Percentiles rank a stretch among this genome's conserved stretches.
Conservation (phyloP, 805 yeast genomes). For the Metschnikowia aberdeeniae region DNA sequence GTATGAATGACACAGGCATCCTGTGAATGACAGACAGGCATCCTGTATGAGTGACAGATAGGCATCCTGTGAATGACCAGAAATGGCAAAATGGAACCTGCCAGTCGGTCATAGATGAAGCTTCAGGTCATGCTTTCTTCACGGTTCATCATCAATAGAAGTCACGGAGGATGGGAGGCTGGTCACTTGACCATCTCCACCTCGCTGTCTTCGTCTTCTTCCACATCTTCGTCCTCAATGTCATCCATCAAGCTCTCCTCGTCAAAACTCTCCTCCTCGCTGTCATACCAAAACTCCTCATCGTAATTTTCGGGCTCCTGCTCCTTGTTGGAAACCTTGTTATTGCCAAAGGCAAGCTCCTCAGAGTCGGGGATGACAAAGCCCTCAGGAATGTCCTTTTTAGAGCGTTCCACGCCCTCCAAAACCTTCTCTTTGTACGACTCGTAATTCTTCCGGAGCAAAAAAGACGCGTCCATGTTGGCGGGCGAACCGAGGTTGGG, state of each 20-base stretch:
- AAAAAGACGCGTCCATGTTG: slow-evolving; percentile 91
- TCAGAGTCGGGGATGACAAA: slow-evolving; percentile 75
- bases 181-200: slow-evolving; percentile 17
- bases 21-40: no score
- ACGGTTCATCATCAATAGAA: no score
- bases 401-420: slow-evolving; percentile 79
- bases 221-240: slow-evolving; percentile 52
- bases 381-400: slow-evolving; percentile 81
- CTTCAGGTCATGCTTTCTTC: no score
- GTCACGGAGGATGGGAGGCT: not conserved
- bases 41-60: no score
- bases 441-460: slow-evolving; percentile 77
- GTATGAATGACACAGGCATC: no score
- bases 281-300: slow-evolving; percentile 81
- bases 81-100: no score
- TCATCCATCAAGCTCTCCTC: slow-evolving; percentile 48
- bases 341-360: slow-evolving; percentile 38
- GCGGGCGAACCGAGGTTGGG: slow-evolving; percentile 95
- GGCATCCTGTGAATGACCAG: no score
- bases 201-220: slow-evolving; percentile 37
- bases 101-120: no score
- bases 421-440: slow-evolving; percentile 71
- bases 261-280: slow-evolving; percentile 44
- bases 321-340: slow-evolving; percentile 34
- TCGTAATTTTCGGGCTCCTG: slow-evolving; percentile 57